Evolutionary conservation across 345 rosid species (phyloP).

Genomic region (Iberis pinnata): DNA sequence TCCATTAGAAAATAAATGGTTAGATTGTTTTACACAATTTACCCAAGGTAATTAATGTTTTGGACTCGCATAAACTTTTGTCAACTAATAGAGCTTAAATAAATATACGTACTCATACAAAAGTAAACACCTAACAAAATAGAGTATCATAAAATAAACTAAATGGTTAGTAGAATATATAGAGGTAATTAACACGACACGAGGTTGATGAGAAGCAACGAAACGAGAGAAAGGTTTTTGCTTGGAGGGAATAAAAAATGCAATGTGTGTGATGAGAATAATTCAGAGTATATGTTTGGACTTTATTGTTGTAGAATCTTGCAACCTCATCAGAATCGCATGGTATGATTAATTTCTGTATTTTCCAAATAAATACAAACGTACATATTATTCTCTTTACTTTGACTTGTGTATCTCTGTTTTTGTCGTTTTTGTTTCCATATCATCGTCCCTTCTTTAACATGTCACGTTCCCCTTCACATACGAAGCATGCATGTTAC

Average conservation of each 20-base stretch:
- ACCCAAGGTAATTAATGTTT: too few species aligned
- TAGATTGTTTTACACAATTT: too few species aligned
- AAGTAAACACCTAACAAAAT: too few species aligned
- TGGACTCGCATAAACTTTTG: too few species aligned
- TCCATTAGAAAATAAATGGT: too few species aligned
- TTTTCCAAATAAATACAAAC: slow-evolving; percentile 17
- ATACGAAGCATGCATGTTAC: slow-evolving; percentile 28
- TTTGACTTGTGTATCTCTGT: slow-evolving; percentile 25
- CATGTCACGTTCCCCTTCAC: slow-evolving; percentile 22
- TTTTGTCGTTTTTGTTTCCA: slow-evolving; percentile 20
- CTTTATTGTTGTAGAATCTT: slow-evolving; percentile 39
- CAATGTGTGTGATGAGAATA: slow-evolving; percentile 33
- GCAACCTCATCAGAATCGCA: slow-evolving; percentile 36
- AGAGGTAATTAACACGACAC: slow-evolving; percentile 18
- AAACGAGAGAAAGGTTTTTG: background rate
- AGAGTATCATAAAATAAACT: too few species aligned
- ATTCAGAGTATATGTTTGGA: slow-evolving; percentile 20
- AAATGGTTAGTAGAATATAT: too few species aligned
- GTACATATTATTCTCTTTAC: slow-evolving; percentile 22
- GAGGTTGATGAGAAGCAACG: slow-evolving; percentile 19
- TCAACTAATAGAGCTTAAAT: too few species aligned
- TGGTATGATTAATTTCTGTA: slow-evolving; percentile 18
- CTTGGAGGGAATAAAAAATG: slow-evolving; percentile 12
- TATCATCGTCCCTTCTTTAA: slow-evolving; percentile 26
- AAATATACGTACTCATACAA: too few species aligned